Evolutionary conservation across 192 early-diverging fungal species (phyloP), one percentile per base, ranked within the genome.

Genomic region (Coemansia sp.): DNA sequence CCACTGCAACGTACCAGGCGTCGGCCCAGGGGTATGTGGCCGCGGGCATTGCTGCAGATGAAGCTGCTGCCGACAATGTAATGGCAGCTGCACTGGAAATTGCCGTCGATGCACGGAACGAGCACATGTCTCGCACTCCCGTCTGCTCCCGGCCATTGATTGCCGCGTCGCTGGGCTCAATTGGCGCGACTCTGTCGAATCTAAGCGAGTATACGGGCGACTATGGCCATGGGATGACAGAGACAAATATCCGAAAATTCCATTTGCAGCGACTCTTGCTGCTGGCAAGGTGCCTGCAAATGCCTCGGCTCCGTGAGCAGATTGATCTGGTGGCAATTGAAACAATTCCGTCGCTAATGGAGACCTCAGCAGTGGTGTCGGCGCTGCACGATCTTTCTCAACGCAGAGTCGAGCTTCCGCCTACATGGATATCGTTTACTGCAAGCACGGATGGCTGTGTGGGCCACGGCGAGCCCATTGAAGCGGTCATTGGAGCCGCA

Each of bases 151-250:
- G 50, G 12, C 50, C 60, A 8, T 41, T 81, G 20, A 55, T 88
- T 19, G 84, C 86, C 0, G 76, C 75, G 4, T 83, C 83, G 2
- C 34, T 88, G 29, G 87, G 87, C 0, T 82, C 79, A 3, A 85
- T 82, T 51, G 87, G 86, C 11, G 87, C 86, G 21, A 66, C 71
- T 8, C 60, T 89, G 42, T 71, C 75, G 2, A 71, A 87, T 60
- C 82, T 79, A 5, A 63, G 82, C 10, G 87, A 89, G 44, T 89
- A 82, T 50, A 81, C 82, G 3, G 87, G 87, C n/a, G 54, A 78
- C 22, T 88, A 80, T 59, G n/a, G n/a, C n/a, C n/a, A n/a, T n/a
- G 71, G 53, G 1, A 36, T 79, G 7, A 60, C 62, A 2, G 38
- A 42, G n/a, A 54, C 70, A 19, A 40, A 51, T 17, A 52, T 88